A percentile compares a stretch with the other conserved stretches of the same genome.
phyloP scores from a whole-genome alignment of 1,139 yeast genomes.

The Blastobotrys ciferrii region DNA sequence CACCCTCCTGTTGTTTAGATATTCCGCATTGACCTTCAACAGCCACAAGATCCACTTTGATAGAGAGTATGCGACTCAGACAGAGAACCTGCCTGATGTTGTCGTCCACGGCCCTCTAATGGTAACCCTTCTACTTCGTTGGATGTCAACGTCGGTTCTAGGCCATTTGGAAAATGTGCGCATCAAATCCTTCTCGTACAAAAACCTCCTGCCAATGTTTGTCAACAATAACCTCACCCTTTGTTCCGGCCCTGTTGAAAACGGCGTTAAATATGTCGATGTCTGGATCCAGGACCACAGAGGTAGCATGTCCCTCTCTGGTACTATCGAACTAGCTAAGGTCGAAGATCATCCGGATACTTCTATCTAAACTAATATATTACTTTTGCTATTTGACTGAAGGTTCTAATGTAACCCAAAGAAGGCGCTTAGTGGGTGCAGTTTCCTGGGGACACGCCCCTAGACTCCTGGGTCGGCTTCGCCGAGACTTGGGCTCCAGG shows the following conservation, averaged over 20 bases:
- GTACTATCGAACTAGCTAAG: slow-evolving; percentile 16
- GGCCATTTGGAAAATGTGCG: slow-evolving; percentile 13
- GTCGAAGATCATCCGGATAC: background rate
- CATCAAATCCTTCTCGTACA: slow-evolving; percentile 44
- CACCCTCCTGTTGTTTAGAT: slow-evolving; percentile 48
- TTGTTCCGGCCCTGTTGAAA: slow-evolving; percentile 15
- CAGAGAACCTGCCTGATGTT: slow-evolving; percentile 60
- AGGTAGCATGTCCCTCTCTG: slow-evolving; percentile 29
- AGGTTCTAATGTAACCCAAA: too few relatives aligned
- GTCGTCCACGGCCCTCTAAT: slow-evolving; percentile 83
- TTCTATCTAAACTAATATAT: background rate
- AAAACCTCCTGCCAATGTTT: slow-evolving; percentile 51
- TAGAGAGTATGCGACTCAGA: slow-evolving; percentile 46
- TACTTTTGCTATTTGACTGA: background rate
- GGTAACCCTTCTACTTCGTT: slow-evolving; percentile 56
- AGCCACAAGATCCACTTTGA: slow-evolving; percentile 83
- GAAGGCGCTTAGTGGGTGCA: too few relatives aligned
- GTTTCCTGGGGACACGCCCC: too few relatives aligned
- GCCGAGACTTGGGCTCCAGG: too few relatives aligned
- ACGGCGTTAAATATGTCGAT: slow-evolving; percentile 24
- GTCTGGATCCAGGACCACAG: slow-evolving; percentile 37
- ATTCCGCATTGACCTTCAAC: slow-evolving; percentile 74
- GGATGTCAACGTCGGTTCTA: slow-evolving; percentile 37
- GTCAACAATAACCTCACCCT: slow-evolving; percentile 36
- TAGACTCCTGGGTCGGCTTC: too few relatives aligned